Percentiles rank a stretch among this genome's conserved stretches.
Evolutionary conservation across 176 grass and related monocot species (phyloP).

Genomic region (Zizania latifolia): DNA sequence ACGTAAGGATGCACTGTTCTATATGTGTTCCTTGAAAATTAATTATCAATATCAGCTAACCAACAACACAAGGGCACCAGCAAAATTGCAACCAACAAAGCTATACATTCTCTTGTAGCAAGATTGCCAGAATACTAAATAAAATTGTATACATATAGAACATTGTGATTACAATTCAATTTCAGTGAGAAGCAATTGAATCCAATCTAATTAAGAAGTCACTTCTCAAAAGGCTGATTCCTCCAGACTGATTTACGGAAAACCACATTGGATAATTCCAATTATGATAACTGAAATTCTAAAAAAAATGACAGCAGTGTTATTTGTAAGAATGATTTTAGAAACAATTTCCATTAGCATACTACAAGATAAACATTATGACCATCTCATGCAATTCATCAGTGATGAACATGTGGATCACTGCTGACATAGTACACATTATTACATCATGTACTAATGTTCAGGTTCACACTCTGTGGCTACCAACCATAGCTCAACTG

Average conservation of each 20-base stretch:
- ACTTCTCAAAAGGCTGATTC: neutral
- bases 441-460: neutral
- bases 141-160: slow-evolving; percentile 1
- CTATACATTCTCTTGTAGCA: neutral
- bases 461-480: neutral
- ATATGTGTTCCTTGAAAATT: slow-evolving; percentile 20
- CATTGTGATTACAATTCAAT: neutral
- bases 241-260: neutral
- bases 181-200: neutral
- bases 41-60: slow-evolving; percentile 25
- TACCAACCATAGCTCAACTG: neutral
- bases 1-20: neutral
- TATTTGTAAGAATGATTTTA: neutral
- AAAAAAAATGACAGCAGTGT: too few species aligned
- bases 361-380: neutral
- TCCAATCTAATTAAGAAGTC: neutral
- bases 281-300: too few species aligned
- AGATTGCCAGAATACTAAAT: neutral
- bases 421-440: neutral
- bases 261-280: neutral
- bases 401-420: neutral
- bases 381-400: slow-evolving; percentile 1
- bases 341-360: neutral
- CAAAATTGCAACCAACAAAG: neutral
- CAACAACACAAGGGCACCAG: neutral